These are phyloP conservation scores for Quercus ilex DNA, from an alignment of 306 rosid genomes.

Conservation along the genomic window DNA sequence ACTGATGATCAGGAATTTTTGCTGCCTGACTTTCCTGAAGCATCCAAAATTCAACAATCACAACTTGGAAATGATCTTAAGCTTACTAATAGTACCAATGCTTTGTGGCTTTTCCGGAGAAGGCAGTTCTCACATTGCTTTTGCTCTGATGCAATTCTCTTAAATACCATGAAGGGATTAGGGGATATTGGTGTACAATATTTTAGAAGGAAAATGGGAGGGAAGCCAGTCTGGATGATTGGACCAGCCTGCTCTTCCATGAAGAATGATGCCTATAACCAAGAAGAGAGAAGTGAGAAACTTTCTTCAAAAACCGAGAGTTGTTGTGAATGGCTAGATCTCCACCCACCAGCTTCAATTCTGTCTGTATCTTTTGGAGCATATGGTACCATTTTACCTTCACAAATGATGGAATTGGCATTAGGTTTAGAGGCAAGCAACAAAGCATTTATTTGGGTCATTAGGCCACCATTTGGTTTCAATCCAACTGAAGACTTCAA, in stretches of 20 bases:
- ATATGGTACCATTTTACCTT: background rate
- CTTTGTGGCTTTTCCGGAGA: too few relatives aligned
- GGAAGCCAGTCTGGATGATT: background rate
- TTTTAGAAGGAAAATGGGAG: background rate
- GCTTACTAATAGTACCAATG: too few relatives aligned
- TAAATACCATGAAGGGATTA: too few relatives aligned
- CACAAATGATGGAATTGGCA: conserved; percentile 1
- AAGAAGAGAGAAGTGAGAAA: background rate
- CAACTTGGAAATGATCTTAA: too few relatives aligned
- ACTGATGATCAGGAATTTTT: too few relatives aligned
- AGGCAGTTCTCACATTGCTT: too few relatives aligned
- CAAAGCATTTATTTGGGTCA: background rate
- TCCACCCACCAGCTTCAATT: background rate
- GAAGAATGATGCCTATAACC: background rate
- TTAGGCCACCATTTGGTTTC: conserved; percentile 7
- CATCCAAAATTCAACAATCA: too few relatives aligned
- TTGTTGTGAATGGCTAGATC: background rate
- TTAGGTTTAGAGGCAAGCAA: background rate
- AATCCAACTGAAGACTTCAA: background rate
- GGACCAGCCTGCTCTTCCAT: background rate
- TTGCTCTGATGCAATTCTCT: too few relatives aligned
- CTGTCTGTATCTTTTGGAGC: conserved; percentile 4
- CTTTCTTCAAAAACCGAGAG: background rate
- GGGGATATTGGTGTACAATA: background rate
- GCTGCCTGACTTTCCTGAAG: too few relatives aligned